Percentiles rank a stretch among this genome's conserved stretches.
Conservation (phyloP, 331 rosid genomes). For the Pyracantha coccinea region DNA sequence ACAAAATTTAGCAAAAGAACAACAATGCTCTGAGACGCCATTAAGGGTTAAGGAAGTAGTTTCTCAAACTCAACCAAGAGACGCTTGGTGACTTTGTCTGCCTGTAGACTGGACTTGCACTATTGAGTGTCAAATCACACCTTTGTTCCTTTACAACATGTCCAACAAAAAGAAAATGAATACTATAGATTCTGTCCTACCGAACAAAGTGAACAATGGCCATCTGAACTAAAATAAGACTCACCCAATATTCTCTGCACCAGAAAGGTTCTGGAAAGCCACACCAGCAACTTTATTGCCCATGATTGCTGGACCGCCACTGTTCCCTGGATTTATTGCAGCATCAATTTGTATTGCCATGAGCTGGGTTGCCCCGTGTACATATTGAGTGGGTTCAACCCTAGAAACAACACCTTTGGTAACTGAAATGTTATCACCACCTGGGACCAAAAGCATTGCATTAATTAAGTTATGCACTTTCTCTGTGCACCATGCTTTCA, state of each 20-base stretch:
- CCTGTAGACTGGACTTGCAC: background rate
- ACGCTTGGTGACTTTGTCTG: background rate
- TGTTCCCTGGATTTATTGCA: constrained; percentile 95
- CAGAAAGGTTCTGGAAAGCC: constrained; percentile 93
- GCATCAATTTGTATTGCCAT: constrained; percentile 97
- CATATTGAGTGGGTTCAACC: constrained; percentile 93
- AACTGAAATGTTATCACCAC: constrained; percentile 91
- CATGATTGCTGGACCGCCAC: constrained; percentile 96
- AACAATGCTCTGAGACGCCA: background rate
- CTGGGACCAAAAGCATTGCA: constrained; percentile 21
- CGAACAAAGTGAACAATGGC: background rate
- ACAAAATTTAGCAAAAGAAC: background rate
- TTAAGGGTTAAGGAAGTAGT: background rate
- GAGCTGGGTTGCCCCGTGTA: constrained; percentile 80
- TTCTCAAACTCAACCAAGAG: background rate
- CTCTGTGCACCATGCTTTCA: background rate
- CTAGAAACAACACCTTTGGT: constrained; percentile 91
- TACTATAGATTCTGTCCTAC: background rate
- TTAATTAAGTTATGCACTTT: background rate
- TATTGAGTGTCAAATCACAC: background rate
- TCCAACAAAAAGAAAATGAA: background rate
- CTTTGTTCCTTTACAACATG: background rate
- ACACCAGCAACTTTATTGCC: constrained; percentile 81
- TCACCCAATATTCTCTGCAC: constrained; percentile 92
- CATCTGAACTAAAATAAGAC: constrained; percentile 12